phyloP scores from a whole-genome alignment of 768 basidiomycete species.

The Hortiboletus flavorubellus region DNA sequence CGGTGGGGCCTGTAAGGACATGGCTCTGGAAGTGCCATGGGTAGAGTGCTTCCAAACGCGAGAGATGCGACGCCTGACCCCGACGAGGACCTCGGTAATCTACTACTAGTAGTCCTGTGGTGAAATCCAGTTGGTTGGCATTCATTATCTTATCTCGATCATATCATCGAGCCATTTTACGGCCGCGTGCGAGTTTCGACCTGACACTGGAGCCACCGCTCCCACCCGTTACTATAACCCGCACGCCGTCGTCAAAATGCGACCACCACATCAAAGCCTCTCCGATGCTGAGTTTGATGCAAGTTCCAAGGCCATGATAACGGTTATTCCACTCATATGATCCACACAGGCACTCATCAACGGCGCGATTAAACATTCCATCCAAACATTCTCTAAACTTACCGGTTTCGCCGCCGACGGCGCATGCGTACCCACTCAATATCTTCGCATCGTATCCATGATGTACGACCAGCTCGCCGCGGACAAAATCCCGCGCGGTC shows the following conservation, averaged over 20 bases:
- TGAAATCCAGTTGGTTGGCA: no score
- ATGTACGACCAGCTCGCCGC: conserved; percentile 22
- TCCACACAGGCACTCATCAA: conserved; percentile 12
- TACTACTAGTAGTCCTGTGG: conserved; percentile 13
- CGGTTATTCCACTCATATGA: background rate
- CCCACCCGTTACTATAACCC: background rate
- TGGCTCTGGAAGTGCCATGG: conserved; percentile 24
- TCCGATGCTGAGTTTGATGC: conserved; percentile 22
- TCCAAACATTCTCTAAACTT: conserved; percentile 14
- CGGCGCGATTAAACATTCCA: conserved; percentile 9
- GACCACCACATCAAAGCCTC: background rate
- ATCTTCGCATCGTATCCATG: conserved; percentile 18
- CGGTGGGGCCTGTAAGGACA: conserved; percentile 15
- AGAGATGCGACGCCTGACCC: conserved; percentile 17
- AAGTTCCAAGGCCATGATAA: background rate
- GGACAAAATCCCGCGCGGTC: conserved; percentile 17
- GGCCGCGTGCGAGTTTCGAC: conserved; percentile 5
- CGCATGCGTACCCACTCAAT: conserved; percentile 20
- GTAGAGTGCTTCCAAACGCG: conserved; percentile 17
- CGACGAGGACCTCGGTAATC: conserved; percentile 23
- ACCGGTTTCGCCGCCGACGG: conserved; percentile 8
- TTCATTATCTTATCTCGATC: conserved; percentile 9
- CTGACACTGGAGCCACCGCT: background rate
- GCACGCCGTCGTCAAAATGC: background rate
- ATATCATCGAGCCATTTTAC: background rate